A percentile compares a stretch with the other conserved stretches of the same genome.
Evolutionary conservation across 148 eudicot genomes (phyloP).

Genomic region (Rhododendron ferrugineum): DNA sequence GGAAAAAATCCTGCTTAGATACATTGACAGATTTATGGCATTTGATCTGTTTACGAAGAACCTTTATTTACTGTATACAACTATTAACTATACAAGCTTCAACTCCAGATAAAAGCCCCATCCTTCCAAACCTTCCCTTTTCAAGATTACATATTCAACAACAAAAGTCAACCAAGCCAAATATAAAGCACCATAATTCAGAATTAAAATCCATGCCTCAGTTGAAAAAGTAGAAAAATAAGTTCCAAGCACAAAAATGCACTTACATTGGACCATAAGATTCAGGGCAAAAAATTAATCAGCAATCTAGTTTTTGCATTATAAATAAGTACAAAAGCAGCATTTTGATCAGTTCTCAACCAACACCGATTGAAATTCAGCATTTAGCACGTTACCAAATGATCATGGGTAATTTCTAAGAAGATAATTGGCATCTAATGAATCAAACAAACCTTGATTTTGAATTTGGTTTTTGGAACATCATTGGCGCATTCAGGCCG

Average conservation of each 20-base stretch:
- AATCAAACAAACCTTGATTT: slow-evolving; percentile 58
- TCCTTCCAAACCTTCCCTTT: neutral
- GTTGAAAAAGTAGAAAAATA: neutral
- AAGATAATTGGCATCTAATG: neutral
- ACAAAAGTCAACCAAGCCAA: neutral
- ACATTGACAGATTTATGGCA: neutral
- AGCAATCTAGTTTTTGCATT: neutral
- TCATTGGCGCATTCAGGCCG: slow-evolving; percentile 60
- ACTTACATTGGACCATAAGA: neutral
- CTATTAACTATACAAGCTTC: neutral
- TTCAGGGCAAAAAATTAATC: neutral
- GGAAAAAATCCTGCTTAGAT: neutral
- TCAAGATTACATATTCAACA: neutral
- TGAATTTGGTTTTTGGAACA: slow-evolving; percentile 82
- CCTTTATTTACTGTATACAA: neutral
- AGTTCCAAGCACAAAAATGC: neutral
- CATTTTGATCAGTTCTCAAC: neutral
- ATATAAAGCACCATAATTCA: neutral
- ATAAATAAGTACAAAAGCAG: neutral
- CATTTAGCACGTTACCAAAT: neutral
- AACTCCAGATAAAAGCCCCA: neutral
- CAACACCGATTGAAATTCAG: neutral
- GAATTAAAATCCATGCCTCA: neutral
- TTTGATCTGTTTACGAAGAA: neutral
- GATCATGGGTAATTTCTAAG: neutral